phyloP scores from a whole-genome alignment of 2,329 filamentous ascomycete genomes.

The Fusarium sp. region DNA sequence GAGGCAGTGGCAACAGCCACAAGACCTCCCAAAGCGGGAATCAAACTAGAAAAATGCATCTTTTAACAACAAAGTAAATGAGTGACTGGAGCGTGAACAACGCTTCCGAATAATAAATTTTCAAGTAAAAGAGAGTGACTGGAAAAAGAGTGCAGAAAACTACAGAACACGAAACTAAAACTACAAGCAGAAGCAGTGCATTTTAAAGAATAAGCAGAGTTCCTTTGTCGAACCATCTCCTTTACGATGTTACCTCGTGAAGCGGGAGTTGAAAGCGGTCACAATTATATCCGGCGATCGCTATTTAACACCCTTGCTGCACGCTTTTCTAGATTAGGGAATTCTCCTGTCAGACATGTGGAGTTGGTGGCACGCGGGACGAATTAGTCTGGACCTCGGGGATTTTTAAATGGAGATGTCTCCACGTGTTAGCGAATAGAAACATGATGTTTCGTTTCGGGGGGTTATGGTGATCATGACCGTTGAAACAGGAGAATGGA shows the following conservation, averaged over 20 bases:
- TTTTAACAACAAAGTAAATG: conserved; percentile 34
- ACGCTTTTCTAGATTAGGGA: not conserved
- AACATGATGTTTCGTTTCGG: conserved; percentile 10
- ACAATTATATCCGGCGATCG: conserved; percentile 30
- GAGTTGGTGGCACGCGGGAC: conserved; percentile 5
- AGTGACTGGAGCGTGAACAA: conserved; percentile 37
- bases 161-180: not conserved
- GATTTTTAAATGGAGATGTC: conserved; percentile 15
- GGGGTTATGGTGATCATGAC: not conserved
- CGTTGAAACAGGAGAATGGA: conserved; percentile 2
- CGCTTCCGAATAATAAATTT: conserved; percentile 12
- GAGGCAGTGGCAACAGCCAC: conserved; percentile 36
- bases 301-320: conserved; percentile 20
- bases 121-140: conserved; percentile 33
- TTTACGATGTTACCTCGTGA: conserved; percentile 6
- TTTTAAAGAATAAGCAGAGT: conserved; percentile 6
- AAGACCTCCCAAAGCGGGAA: conserved; percentile 33
- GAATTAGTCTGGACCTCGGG: conserved; percentile 3
- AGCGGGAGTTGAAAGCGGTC: not conserved
- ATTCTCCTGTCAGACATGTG: conserved; percentile 14
- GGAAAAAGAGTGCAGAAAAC: conserved; percentile 24
- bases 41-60: conserved; percentile 32
- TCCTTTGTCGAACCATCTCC: not conserved
- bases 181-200: not conserved
- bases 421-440: not conserved